phyloP scores from a whole-genome alignment of 2,329 filamentous ascomycete genomes.

The Aspergillus sp. region DNA sequence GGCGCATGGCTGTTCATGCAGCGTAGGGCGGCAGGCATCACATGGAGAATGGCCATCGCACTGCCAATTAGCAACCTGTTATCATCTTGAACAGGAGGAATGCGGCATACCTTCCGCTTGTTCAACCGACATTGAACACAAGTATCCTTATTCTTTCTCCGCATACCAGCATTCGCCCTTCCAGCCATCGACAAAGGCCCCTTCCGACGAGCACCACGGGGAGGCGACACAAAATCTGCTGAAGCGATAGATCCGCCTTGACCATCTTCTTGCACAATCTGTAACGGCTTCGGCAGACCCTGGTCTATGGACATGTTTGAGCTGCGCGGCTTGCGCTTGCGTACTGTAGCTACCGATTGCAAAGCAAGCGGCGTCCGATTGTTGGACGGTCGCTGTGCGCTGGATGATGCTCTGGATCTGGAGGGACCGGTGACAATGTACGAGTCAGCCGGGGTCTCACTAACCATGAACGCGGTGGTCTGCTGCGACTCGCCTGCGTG shows the following conservation, averaged over 20 bases:
- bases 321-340: slow-evolving; percentile 30
- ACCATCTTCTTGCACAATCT: slow-evolving; percentile 40
- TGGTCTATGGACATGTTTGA: slow-evolving; percentile 23
- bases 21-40: slow-evolving; percentile 35
- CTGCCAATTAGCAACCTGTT: slow-evolving; percentile 16
- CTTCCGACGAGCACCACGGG: slow-evolving; percentile 37
- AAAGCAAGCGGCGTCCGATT: slow-evolving; percentile 33
- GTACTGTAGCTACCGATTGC: slow-evolving; percentile 32
- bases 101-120: slow-evolving; percentile 35
- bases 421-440: background rate
- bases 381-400: slow-evolving; percentile 27
- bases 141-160: slow-evolving; percentile 39
- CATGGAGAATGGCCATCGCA: slow-evolving; percentile 39
- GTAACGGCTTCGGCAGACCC: slow-evolving; percentile 26
- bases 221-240: slow-evolving; percentile 35
- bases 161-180: slow-evolving; percentile 35
- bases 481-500: slow-evolving; percentile 17
- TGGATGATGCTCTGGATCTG: slow-evolving; percentile 27
- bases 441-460: slow-evolving; percentile 25
- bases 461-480: slow-evolving; percentile 31
- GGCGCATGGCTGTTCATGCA: slow-evolving; percentile 39
- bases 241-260: slow-evolving; percentile 37
- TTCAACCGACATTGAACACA: slow-evolving; percentile 40
- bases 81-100: background rate
- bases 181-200: slow-evolving; percentile 34